Evolutionary conservation across 352 stramenopile genomes (phyloP).

Genomic region (Labyrinthula sp.): DNA sequence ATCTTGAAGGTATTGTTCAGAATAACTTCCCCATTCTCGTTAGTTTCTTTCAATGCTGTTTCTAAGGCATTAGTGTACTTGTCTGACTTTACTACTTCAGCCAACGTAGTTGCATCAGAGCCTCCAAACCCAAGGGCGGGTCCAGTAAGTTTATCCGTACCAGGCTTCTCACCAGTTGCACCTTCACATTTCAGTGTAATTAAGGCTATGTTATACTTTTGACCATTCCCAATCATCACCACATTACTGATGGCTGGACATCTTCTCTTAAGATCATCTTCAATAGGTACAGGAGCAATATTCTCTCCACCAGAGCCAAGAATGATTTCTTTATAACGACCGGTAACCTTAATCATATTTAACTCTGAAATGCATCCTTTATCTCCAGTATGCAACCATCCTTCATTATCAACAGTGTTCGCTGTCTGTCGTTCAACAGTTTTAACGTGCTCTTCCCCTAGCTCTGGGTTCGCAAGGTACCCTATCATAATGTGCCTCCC

Average conservation of each 20-base stretch:
- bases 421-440: constrained; percentile 42
- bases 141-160: constrained; percentile 43
- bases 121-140: constrained; percentile 44
- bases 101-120: constrained; percentile 42
- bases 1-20: constrained; percentile 36
- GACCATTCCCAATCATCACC: constrained; percentile 69
- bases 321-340: constrained; percentile 82
- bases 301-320: constrained; percentile 81
- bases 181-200: constrained; percentile 63
- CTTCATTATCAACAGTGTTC: constrained; percentile 63
- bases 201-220: constrained; percentile 63
- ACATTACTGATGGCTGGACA: constrained; percentile 59
- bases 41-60: constrained; percentile 37
- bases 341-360: constrained; percentile 78
- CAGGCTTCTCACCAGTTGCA: constrained; percentile 37
- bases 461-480: constrained; percentile 71
- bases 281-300: constrained; percentile 66
- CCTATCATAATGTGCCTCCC: constrained; percentile 72
- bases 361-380: constrained; percentile 53
- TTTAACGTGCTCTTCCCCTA: constrained; percentile 36
- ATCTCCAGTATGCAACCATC: constrained; percentile 76
- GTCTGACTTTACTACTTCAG: constrained; percentile 44
- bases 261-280: constrained; percentile 66
- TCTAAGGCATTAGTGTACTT: constrained; percentile 54
- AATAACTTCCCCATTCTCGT: constrained; percentile 30